Evolutionary conservation across 1,284 basidiomycete species (phyloP).

Genomic region (Golubevia pallescens): DNA sequence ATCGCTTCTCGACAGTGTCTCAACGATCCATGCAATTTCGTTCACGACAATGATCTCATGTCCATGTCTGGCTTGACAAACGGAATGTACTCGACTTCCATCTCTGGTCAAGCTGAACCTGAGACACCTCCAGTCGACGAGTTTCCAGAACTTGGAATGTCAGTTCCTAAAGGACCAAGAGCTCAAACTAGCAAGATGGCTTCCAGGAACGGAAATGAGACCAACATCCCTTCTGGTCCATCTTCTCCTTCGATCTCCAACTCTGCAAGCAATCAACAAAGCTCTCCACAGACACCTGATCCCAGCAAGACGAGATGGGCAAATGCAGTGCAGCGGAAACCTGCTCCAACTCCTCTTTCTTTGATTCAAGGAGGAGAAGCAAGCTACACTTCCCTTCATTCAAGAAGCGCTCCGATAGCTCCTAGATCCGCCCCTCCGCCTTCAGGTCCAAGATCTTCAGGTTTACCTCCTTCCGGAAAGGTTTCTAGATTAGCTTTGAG

Average conservation of each 20-base stretch:
- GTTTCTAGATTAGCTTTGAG: constrained; percentile 71
- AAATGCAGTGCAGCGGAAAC: constrained; percentile 28
- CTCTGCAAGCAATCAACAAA: constrained; percentile 1
- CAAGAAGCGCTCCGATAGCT: background rate
- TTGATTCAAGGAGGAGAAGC: constrained; percentile 11
- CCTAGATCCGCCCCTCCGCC: background rate
- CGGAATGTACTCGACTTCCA: constrained; percentile 69
- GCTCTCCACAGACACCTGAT: constrained; percentile 17
- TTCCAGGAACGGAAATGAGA: constrained; percentile 18
- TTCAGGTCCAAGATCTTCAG: background rate
- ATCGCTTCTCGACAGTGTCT: constrained; percentile 29
- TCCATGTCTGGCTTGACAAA: constrained; percentile 69
- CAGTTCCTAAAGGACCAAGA: constrained; percentile 11
- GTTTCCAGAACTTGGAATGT: constrained; percentile 77
- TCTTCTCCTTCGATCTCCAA: background rate
- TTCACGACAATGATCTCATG: constrained; percentile 68
- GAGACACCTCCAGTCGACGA: constrained; percentile 74
- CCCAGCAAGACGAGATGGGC: constrained; percentile 45
- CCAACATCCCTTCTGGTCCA: no score
- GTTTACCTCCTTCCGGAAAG: background rate
- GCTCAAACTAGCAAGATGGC: constrained; percentile 13
- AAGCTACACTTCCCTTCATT: background rate
- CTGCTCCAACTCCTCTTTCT: constrained; percentile 16
- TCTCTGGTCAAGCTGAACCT: constrained; percentile 42
- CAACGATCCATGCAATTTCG: constrained; percentile 55